Percentiles rank a stretch among this genome's conserved stretches.
Conservation (phyloP, 306 rosid genomes). For the Urtica urens region DNA sequence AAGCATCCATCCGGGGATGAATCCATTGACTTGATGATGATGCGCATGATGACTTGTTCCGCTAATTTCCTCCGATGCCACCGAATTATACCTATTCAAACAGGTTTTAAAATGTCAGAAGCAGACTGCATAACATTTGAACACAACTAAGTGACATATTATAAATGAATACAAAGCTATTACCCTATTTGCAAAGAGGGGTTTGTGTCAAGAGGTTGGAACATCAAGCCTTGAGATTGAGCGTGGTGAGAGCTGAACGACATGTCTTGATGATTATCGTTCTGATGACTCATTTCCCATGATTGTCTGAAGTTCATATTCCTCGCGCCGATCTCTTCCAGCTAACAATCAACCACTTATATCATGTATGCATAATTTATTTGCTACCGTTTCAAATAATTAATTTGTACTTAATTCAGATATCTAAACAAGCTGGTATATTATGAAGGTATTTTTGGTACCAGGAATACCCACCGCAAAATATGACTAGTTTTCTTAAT, state of each 20-base stretch:
- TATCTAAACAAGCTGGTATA: too few species aligned
- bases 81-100: conserved; percentile 33
- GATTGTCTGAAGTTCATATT: conserved; percentile 47
- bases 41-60: conserved; percentile 47
- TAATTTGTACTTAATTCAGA: too few species aligned
- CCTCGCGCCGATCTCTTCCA: conserved; percentile 69
- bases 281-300: conserved; percentile 72
- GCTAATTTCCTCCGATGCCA: conserved; percentile 51
- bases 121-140: too few species aligned
- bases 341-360: too few species aligned
- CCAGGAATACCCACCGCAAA: too few species aligned
- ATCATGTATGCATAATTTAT: too few species aligned
- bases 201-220: conserved; percentile 57
- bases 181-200: conserved; percentile 57
- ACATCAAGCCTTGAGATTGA: conserved; percentile 39
- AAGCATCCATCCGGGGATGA: conserved; percentile 91
- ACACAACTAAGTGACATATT: too few species aligned
- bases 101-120: background rate
- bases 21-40: conserved; percentile 62
- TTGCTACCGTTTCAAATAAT: too few species aligned
- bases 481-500: too few species aligned
- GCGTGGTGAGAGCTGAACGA: conserved; percentile 46
- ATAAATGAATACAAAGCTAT: background rate
- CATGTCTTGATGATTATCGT: conserved; percentile 51
- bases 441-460: too few species aligned